Evolutionary conservation across 1,139 yeast species (phyloP).

Genomic region (Dujonia santamariae): DNA sequence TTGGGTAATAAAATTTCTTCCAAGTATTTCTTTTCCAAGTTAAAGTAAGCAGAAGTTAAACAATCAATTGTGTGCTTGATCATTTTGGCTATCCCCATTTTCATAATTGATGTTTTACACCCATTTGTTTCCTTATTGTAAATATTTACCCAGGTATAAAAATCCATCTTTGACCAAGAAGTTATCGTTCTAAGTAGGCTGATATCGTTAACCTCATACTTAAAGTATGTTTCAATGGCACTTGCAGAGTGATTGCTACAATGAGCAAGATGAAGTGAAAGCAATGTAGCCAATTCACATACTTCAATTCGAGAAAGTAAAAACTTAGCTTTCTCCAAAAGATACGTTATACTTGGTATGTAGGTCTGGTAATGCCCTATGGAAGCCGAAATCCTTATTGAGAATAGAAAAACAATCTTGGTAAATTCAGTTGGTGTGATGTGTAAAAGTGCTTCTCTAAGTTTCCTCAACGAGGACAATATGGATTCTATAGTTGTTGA

Average conservation of each 20-base stretch:
- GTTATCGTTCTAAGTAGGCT: constrained; percentile 23
- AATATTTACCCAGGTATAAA: constrained; percentile 36
- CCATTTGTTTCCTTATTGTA: constrained; percentile 31
- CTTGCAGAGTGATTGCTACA: constrained; percentile 32
- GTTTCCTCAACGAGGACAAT: constrained; percentile 35
- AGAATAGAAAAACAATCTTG: constrained; percentile 47
- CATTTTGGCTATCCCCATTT: constrained; percentile 34
- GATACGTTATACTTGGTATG: constrained; percentile 47
- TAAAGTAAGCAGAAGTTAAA: constrained; percentile 37
- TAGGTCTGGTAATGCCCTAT: constrained; percentile 57
- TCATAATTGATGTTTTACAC: constrained; percentile 35
- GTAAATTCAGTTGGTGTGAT: constrained; percentile 36
- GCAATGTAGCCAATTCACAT: constrained; percentile 37
- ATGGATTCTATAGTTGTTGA: constrained; percentile 20
- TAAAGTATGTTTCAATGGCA: constrained; percentile 31
- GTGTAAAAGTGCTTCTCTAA: constrained; percentile 53
- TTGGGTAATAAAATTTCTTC: constrained; percentile 25
- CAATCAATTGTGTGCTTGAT: constrained; percentile 25
- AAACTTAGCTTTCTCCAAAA: constrained; percentile 21
- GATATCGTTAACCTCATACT: constrained; percentile 22
- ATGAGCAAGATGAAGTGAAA: constrained; percentile 48
- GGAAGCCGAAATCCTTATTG: constrained; percentile 44
- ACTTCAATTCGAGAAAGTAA: constrained; percentile 28
- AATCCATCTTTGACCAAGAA: constrained; percentile 40
- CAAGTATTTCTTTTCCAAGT: constrained; percentile 19